Conservation (phyloP, 1,284 basidiomycete species). For the Ceratobasidium sp. region DNA sequence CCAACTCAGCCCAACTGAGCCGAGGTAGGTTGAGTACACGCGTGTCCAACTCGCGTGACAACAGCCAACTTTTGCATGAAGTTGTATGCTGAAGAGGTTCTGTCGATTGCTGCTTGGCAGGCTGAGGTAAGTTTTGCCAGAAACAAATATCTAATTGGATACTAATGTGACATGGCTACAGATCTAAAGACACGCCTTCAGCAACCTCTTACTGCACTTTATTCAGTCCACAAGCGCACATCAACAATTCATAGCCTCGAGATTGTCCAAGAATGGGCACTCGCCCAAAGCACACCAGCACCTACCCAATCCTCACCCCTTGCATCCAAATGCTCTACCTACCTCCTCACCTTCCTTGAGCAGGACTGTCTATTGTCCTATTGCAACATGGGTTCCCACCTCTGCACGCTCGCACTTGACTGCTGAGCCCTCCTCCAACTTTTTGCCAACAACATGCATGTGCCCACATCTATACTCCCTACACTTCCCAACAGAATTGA, state of each 20-base stretch:
- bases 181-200: constrained; percentile 60
- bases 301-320: constrained; percentile 63
- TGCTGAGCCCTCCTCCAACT: constrained; percentile 83
- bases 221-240: constrained; percentile 90
- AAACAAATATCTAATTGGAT: constrained; percentile 16
- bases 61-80: no score
- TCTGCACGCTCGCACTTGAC: constrained; percentile 85
- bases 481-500: constrained; percentile 83
- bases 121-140: constrained; percentile 60
- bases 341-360: constrained; percentile 81
- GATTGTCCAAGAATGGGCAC: constrained; percentile 93
- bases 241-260: constrained; percentile 86
- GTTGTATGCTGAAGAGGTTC: no score
- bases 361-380: constrained; percentile 77
- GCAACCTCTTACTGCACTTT: constrained; percentile 80
- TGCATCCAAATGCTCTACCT: constrained; percentile 74
- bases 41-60: no score
- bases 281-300: constrained; percentile 38
- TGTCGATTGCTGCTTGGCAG: constrained; percentile 78
- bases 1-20: no score
- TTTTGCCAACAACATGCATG: constrained; percentile 88
- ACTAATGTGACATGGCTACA: neutral
- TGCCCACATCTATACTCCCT: constrained; percentile 84
- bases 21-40: no score
- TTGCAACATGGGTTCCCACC: constrained; percentile 89